phyloP scores from a whole-genome alignment of 192 early-diverging fungal genomes.

The Podila verticillata region DNA sequence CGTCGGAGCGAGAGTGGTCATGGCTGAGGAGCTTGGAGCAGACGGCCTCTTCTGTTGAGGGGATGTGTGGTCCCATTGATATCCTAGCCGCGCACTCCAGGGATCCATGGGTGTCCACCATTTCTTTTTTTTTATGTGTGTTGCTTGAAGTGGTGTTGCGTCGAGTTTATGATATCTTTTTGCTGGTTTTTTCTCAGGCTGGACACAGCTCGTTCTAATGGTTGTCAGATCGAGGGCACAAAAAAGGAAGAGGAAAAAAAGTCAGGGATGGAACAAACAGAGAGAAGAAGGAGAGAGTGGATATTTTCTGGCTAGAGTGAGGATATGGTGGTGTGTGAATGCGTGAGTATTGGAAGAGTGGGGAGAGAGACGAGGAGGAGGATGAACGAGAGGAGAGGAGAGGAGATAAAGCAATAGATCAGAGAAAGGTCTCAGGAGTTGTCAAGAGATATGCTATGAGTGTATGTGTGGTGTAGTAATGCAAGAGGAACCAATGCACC shows the following conservation, averaged over 20 bases:
- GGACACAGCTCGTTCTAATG: too few relatives aligned
- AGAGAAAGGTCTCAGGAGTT: background rate
- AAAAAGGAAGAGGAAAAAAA: too few relatives aligned
- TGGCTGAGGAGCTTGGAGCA: background rate
- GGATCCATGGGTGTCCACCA: too few relatives aligned
- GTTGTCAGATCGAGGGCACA: too few relatives aligned
- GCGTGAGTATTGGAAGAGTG: background rate
- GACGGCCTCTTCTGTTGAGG: background rate
- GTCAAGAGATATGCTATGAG: background rate
- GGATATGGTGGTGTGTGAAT: background rate
- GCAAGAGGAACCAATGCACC: background rate
- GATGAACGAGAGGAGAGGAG: background rate
- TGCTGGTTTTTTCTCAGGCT: too few relatives aligned
- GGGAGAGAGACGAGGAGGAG: background rate
- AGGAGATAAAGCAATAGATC: background rate
- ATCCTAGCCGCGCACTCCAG: background rate
- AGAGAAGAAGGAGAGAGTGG: background rate
- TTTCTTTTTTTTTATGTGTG: too few relatives aligned
- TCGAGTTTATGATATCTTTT: too few relatives aligned
- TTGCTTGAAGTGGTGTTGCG: too few relatives aligned
- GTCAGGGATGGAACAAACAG: background rate
- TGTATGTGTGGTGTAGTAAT: conserved; percentile 1
- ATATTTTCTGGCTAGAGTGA: background rate
- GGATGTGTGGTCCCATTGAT: background rate
- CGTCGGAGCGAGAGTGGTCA: background rate